Percentiles rank a stretch among this genome's conserved stretches.
phyloP scores from a whole-genome alignment of 345 rosid species.

The Erodium maritimum region DNA sequence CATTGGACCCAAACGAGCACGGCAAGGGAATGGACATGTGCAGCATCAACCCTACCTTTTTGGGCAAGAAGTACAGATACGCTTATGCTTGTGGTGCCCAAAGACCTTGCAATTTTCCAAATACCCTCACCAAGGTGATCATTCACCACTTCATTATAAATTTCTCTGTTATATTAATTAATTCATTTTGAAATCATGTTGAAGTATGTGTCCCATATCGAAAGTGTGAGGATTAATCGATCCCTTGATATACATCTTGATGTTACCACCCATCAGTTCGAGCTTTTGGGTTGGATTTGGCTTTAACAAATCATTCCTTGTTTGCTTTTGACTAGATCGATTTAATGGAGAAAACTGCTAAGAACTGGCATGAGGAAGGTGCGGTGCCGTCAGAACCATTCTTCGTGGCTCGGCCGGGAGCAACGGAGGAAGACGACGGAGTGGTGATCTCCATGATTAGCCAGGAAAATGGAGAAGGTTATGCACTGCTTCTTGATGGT shows the following conservation, averaged over 20 bases:
- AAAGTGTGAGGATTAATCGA: too few relatives aligned
- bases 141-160: too few relatives aligned
- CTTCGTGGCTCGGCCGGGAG: constrained; percentile 82
- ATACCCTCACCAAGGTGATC: constrained; percentile 95
- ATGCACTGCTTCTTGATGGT: constrained; percentile 68
- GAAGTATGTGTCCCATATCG: too few relatives aligned
- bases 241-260: too few relatives aligned
- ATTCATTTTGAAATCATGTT: too few relatives aligned
- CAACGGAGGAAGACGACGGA: constrained; percentile 84
- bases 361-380: constrained; percentile 74
- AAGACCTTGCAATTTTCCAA: constrained; percentile 93
- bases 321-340: too few relatives aligned
- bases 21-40: constrained; percentile 99
- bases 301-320: too few relatives aligned
- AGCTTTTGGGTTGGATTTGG: too few relatives aligned
- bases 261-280: too few relatives aligned
- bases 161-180: too few relatives aligned
- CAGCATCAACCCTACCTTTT: constrained; percentile 61
- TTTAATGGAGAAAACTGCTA: constrained; percentile 53
- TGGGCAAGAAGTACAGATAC: constrained; percentile 68
- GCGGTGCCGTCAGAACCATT: constrained; percentile 86
- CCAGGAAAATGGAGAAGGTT: constrained; percentile 72
- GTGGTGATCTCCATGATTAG: constrained; percentile 78
- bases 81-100: constrained; percentile 90
- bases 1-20: constrained; percentile 78